Conservation (phyloP, 257 asterid genomes). For the Plectranthus barbatus region DNA sequence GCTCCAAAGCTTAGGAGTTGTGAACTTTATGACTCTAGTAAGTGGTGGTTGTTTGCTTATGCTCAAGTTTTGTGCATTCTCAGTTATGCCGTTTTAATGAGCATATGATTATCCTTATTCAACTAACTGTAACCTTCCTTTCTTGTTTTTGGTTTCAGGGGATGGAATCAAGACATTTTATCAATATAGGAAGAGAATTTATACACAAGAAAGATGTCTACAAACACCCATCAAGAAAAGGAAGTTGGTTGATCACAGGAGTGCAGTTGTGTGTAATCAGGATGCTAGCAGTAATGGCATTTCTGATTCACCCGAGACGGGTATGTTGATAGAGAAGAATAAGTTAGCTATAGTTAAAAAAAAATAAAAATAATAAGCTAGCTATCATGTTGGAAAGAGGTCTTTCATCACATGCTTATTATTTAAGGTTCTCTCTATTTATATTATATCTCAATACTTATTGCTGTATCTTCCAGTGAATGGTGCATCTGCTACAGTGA, state of each 20-base stretch:
- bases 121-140: not conserved
- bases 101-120: not conserved
- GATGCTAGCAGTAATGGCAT: slow-evolving; percentile 60
- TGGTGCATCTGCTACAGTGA: slow-evolving; percentile 29
- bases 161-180: slow-evolving; percentile 55
- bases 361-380: too few species aligned
- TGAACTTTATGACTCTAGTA: slow-evolving; percentile 50
- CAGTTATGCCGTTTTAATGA: not conserved
- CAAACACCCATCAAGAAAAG: slow-evolving; percentile 59
- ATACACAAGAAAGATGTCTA: slow-evolving; percentile 44
- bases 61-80: not conserved
- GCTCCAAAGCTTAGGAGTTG: slow-evolving; percentile 57
- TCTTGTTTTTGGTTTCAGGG: slow-evolving; percentile 27
- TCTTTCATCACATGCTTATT: slow-evolving; percentile 7
- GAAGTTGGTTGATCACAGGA: slow-evolving; percentile 46
- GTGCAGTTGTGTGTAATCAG: slow-evolving; percentile 41
- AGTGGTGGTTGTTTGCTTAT: slow-evolving; percentile 23
- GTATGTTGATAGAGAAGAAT: slow-evolving; percentile 25
- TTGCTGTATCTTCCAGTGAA: slow-evolving; percentile 30
- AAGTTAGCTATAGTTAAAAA: too few species aligned
- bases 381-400: slow-evolving; percentile 25
- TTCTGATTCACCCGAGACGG: slow-evolving; percentile 50
- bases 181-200: slow-evolving; percentile 51
- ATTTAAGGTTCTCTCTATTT: slow-evolving; percentile 7
- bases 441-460: slow-evolving; percentile 10